phyloP scores from a whole-genome alignment of 1,139 yeast species.

The Protomyces gravidus region DNA sequence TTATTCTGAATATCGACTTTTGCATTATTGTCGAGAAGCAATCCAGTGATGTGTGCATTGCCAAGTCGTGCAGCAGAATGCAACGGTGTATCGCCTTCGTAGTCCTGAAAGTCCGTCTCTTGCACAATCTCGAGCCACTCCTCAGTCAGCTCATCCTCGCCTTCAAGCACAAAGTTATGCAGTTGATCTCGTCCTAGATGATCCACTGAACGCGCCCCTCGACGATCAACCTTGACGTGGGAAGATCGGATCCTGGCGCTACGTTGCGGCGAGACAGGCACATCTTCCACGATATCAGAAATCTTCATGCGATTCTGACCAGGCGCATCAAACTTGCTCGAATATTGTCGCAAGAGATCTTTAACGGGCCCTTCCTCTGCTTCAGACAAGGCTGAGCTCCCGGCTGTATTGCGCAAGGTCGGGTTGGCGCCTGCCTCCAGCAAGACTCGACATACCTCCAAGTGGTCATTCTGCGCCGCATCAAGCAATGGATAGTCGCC shows the following conservation, averaged over 20 bases:
- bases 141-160: conserved; percentile 23
- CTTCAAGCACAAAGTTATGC: conserved; percentile 16
- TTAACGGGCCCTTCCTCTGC: conserved; percentile 26
- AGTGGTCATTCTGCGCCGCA: conserved; percentile 19
- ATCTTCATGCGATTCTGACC: conserved; percentile 26
- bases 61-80: conserved; percentile 23
- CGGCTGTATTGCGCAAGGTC: conserved; percentile 16
- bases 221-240: conserved; percentile 9
- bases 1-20: conserved; percentile 14
- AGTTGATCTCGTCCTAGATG: conserved; percentile 18
- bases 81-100: conserved; percentile 16
- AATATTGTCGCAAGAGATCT: conserved; percentile 10
- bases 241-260: conserved; percentile 6
- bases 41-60: conserved; percentile 19
- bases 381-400: conserved; percentile 20
- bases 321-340: conserved; percentile 14
- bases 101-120: conserved; percentile 20
- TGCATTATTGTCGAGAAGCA: conserved; percentile 8
- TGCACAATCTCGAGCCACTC: conserved; percentile 16
- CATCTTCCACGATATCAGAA: conserved; percentile 5
- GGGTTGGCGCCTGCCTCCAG: conserved; percentile 27
- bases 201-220: conserved; percentile 21
- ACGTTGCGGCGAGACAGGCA: conserved; percentile 18
- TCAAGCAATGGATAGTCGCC: conserved; percentile 26
- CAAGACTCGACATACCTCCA: conserved; percentile 9